A percentile compares a stretch with the other conserved stretches of the same genome.
Conservation (phyloP, 768 basidiomycete species). For the Psilocybe subaeruginosa region DNA sequence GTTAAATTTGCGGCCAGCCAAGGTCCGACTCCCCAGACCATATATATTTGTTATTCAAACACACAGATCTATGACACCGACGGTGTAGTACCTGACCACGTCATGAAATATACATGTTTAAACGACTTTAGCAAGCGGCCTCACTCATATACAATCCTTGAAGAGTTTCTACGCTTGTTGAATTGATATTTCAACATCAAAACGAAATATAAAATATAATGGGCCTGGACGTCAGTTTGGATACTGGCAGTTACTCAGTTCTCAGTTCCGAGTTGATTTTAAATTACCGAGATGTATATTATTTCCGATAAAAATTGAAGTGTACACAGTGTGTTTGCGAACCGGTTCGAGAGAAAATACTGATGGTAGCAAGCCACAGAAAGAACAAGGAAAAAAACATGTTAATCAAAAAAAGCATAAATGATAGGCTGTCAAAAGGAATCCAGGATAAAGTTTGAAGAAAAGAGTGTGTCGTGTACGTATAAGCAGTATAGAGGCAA, state of each 20-base stretch:
- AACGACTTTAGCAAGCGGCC: background rate
- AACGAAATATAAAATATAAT: too few relatives aligned
- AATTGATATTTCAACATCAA: too few relatives aligned
- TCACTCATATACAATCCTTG: background rate
- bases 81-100: too few relatives aligned
- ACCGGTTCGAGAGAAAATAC: background rate
- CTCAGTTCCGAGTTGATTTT: background rate
- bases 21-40: too few relatives aligned
- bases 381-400: constrained; percentile 6
- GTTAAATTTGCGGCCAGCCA: too few relatives aligned
- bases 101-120: too few relatives aligned
- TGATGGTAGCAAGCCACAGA: constrained; percentile 4
- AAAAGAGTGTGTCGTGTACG: constrained; percentile 4
- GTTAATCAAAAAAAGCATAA: constrained; percentile 16
- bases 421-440: constrained; percentile 13
- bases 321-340: background rate
- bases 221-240: too few relatives aligned
- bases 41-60: too few relatives aligned
- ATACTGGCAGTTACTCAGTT: too few relatives aligned
- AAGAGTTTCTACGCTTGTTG: too few relatives aligned
- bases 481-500: constrained; percentile 4
- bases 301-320: background rate
- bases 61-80: too few relatives aligned
- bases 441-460: constrained; percentile 4
- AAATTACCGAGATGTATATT: background rate